Evolutionary conservation across 306 rosid genomes (phyloP).

Genomic region (Cucumis cinereus): DNA sequence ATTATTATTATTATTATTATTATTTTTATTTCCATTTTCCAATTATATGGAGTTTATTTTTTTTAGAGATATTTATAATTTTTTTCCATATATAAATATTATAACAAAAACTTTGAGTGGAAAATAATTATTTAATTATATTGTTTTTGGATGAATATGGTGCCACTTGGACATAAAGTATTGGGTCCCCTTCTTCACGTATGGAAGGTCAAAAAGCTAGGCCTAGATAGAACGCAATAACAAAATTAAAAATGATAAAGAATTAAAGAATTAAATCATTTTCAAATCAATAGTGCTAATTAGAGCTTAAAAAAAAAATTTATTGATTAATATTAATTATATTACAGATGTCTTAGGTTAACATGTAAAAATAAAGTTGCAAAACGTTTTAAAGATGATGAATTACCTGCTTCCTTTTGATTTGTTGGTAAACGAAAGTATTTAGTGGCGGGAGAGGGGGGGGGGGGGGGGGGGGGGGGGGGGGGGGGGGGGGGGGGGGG

Average conservation of each 20-base stretch:
- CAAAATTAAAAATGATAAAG: not conserved
- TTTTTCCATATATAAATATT: not conserved
- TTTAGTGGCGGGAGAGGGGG: no score
- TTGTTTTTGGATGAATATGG: not conserved
- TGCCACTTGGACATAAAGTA: not conserved
- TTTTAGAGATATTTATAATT: not conserved
- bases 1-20: not conserved
- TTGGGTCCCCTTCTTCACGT: not conserved
- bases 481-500: no score
- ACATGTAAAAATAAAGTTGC: not conserved
- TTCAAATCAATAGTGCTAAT: not conserved
- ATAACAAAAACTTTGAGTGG: not conserved
- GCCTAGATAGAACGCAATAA: constrained; percentile 8
- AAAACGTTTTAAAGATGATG: not conserved
- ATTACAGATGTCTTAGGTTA: constrained; percentile 2
- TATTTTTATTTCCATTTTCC: not conserved
- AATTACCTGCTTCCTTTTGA: not conserved
- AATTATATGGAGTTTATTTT: not conserved
- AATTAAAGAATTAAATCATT: not conserved
- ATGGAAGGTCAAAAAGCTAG: constrained; percentile 1
- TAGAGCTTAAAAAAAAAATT: not conserved
- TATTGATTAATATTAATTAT: not conserved
- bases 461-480: no score
- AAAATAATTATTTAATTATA: not conserved
- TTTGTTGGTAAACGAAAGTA: not conserved